Conservation (phyloP, 345 rosid genomes). For the Populus simonii region DNA sequence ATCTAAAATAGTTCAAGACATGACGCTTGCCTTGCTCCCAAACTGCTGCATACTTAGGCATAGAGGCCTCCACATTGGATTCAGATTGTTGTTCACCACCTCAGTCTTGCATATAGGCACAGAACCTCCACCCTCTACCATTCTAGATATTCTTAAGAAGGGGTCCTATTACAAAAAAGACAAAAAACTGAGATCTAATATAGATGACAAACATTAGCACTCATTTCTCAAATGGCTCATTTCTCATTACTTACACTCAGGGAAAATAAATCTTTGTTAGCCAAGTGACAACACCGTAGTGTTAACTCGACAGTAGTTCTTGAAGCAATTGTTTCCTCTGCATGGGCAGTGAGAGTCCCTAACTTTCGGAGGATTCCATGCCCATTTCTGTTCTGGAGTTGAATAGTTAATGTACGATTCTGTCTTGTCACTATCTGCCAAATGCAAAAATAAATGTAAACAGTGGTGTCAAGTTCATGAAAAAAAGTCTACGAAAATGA, state of each 20-base stretch:
- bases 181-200: not conserved
- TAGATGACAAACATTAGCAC: not conserved
- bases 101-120: constrained; percentile 79
- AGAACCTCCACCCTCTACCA: constrained; percentile 46
- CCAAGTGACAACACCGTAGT: constrained; percentile 54
- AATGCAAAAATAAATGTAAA: too few species aligned
- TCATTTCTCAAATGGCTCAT: not conserved
- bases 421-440: constrained; percentile 65
- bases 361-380: constrained; percentile 36
- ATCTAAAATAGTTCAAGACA: not conserved
- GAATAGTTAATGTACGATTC: constrained; percentile 47
- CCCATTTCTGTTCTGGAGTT: constrained; percentile 40
- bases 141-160: constrained; percentile 74
- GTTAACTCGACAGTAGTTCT: constrained; percentile 53
- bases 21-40: constrained; percentile 68
- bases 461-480: constrained; percentile 2
- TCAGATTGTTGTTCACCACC: constrained; percentile 64
- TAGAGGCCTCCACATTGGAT: constrained; percentile 69
- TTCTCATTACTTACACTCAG: constrained; percentile 53
- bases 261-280: constrained; percentile 72
- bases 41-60: constrained; percentile 72
- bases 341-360: constrained; percentile 62
- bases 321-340: constrained; percentile 68
- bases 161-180: constrained; percentile 54
- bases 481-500: not conserved